Conservation (phyloP, 768 basidiomycete species). For the Tylopilus sp. region DNA sequence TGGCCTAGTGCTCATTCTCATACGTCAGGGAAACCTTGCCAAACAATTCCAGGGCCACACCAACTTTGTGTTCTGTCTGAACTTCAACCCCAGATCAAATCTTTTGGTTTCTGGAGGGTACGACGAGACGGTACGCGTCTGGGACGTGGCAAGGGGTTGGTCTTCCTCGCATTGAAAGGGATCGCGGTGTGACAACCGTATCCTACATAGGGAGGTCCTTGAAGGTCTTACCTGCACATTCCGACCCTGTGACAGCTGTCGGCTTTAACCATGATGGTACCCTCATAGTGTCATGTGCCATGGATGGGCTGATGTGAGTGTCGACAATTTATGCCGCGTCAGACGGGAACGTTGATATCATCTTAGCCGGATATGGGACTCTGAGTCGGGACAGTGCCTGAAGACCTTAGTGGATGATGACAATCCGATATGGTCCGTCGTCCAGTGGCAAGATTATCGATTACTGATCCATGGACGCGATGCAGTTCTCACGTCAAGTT, state of each 20-base stretch:
- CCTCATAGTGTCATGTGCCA: slow-evolving; percentile 89
- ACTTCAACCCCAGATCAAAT: slow-evolving; percentile 88
- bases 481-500: slow-evolving; percentile 82
- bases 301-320: slow-evolving; percentile 94
- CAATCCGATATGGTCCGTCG: slow-evolving; percentile 80
- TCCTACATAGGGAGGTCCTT: slow-evolving; percentile 74
- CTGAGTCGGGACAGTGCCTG: slow-evolving; percentile 94
- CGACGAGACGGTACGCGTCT: slow-evolving; percentile 95
- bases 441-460: slow-evolving; percentile 1
- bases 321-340: not conserved
- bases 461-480: slow-evolving; percentile 1
- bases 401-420: slow-evolving; percentile 97
- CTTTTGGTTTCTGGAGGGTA: slow-evolving; percentile 91
- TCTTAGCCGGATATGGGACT: slow-evolving; percentile 92
- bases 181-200: not conserved
- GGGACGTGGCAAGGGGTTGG: slow-evolving; percentile 89
- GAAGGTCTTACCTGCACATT: slow-evolving; percentile 90
- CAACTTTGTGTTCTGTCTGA: slow-evolving; percentile 91
- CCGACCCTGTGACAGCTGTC: slow-evolving; percentile 94
- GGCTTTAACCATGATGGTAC: slow-evolving; percentile 94
- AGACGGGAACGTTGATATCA: slow-evolving; percentile 2
- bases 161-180: not conserved
- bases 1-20: not conserved
- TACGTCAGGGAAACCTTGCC: slow-evolving; percentile 48
- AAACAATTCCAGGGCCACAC: slow-evolving; percentile 83